Percentiles rank a stretch among this genome's conserved stretches.
Evolutionary conservation across 1,284 basidiomycete species (phyloP).

Genomic region (Leccinum variabile): DNA sequence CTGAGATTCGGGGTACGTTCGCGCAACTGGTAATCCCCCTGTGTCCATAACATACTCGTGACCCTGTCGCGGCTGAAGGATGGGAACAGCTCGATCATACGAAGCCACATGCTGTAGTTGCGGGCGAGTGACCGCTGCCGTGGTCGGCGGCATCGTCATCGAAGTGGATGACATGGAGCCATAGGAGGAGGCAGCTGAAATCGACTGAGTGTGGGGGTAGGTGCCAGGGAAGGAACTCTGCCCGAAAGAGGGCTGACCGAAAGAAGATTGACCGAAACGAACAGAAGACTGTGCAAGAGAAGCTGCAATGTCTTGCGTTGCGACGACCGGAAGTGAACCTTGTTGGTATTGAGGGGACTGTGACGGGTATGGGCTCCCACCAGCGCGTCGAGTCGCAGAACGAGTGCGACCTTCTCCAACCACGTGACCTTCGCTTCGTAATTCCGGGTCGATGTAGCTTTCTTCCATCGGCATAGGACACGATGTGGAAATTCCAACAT

Average conservation of each 20-base stretch:
- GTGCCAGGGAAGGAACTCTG: conserved; percentile 15
- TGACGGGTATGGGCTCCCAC: conserved; percentile 31
- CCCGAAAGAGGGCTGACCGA: conserved; percentile 25
- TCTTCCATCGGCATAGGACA: conserved; percentile 27
- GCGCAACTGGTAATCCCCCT: conserved; percentile 7
- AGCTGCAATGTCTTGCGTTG: conserved; percentile 15
- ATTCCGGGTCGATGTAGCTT: conserved; percentile 37
- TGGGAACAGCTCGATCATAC: conserved; percentile 8
- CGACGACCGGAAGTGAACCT: conserved; percentile 15
- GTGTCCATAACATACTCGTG: conserved; percentile 19
- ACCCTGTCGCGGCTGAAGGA: conserved; percentile 10
- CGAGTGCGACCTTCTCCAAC: conserved; percentile 35
- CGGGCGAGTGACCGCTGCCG: not conserved
- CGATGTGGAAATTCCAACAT: conserved; percentile 6
- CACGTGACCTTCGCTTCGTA: conserved; percentile 34
- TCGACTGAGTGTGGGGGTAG: conserved; percentile 12
- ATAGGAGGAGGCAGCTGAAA: conserved; percentile 6
- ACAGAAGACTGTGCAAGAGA: conserved; percentile 5
- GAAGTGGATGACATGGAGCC: conserved; percentile 13
- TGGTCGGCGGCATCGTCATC: not conserved
- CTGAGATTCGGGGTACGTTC: conserved; percentile 4
- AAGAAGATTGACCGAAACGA: conserved; percentile 28
- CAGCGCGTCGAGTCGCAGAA: conserved; percentile 24
- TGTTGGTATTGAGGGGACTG: conserved; percentile 33
- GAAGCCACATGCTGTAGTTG: conserved; percentile 4